Evolutionary conservation across 345 rosid genomes (phyloP), one percentile per base, ranked within the genome.

Genomic region (Arabis hirsuta): DNA sequence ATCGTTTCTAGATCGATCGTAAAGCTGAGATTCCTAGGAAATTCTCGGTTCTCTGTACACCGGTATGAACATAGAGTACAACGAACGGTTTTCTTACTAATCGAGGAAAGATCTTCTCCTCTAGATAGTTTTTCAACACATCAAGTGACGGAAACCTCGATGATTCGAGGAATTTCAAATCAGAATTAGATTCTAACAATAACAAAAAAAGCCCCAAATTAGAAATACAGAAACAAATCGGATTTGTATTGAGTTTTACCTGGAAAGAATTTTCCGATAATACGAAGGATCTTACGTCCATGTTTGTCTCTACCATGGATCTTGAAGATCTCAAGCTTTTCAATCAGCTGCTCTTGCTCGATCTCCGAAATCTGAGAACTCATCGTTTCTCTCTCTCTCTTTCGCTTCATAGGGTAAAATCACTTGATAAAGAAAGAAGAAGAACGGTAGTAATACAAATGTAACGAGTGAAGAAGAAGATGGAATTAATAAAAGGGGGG

Each of bases 241-340:
- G 27, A 50, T 10, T 12, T 5, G 38, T 3, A 34, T n/a, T 10
- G 1, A 26, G 41, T 34, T 1, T 8, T 78, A 90, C 93, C 93
- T 46, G 91, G 86, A 22, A 90, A 87, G 71, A 69, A 73, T 59
- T 86, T 87, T 29, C 85, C 96, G 53, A 79, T 56, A 4, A 87
- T 65, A 26, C 85, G 88, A 62, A 90, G 88, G 32, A 90, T 84
- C 72, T 83, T 87, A 55, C 77, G 84, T 75, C 96, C 91, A 5
- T 72, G 91, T 77, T 82, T 87, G 42, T 90, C 96, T 45, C 83
- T 78, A 20, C 96, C 96, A 64, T 87, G 88, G 82, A 87, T 78
- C 84, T 81, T 90, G 78, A 90, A 90, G 65, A 84, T 61, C 16
- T 85, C 78, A 31, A 86, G 87, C 72, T 83, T 87, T 14, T 80